Evolutionary conservation across 2,329 filamentous ascomycete species (phyloP), one percentile per base, ranked within the genome.

Genomic region (Ophiostoma australiae): DNA sequence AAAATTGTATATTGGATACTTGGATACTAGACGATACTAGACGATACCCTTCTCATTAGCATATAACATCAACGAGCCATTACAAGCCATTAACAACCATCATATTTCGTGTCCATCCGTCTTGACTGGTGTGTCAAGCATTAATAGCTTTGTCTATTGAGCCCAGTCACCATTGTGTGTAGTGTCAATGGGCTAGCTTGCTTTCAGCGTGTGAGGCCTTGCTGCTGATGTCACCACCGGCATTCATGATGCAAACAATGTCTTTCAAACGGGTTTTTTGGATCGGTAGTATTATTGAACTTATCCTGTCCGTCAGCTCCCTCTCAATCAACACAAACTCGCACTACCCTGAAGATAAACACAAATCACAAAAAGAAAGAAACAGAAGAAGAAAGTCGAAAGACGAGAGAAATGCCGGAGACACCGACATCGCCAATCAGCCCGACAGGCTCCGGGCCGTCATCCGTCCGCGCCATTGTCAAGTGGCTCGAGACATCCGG

Each of bases 401-500:
- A 31, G 27, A 31, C 27, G 3, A 31, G 3, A 31, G 27, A 31
- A 65, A 65, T 65, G 61, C 63, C 63, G 23, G n/a, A 58, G 27
- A 17, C 58, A 15, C 68, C 69, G 10, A 11, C 65, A 0, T 55
- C 65, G 65, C 58, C 71, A 1, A 31, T n/a, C 27, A 68, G 13
- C 17, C 67, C 35, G 7, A 2, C 33, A 17, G 63, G 17, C 3
- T 15, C 33, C 63, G 63, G 35, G 33, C 35, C 67, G 17, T 66
- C 63, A 20, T 73, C 72, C 2, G 72, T 73, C 15, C 70, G 70
- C 13, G 69, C 67, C 41, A 72, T 73, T 33, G 52, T 73, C 58
- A 68, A 39, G 37, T 44, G 67, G 70, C 67, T 73, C 23, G 70
- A 72, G 41, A 65, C 31, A 13, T 67, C 55, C 6, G 13, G 69